These are phyloP conservation scores for Russula griseocarnosa DNA, from an alignment of 768 basidiomycete species.

Conservation along the genomic window DNA sequence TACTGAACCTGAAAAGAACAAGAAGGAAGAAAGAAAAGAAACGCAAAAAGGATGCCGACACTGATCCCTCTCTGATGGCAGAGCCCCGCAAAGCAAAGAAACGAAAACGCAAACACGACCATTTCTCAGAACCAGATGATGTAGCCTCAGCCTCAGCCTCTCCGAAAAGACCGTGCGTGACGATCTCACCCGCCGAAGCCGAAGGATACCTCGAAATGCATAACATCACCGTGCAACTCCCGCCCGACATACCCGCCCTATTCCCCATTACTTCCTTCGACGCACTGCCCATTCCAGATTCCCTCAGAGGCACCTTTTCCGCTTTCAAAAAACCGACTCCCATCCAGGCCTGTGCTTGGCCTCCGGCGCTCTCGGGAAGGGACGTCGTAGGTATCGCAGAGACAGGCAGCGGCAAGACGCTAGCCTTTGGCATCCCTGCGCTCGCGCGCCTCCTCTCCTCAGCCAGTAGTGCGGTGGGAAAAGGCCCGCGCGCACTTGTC, in stretches of 20 bases:
- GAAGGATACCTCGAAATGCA: conserved; percentile 61
- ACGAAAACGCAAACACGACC: conserved; percentile 37
- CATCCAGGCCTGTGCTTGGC: conserved; percentile 95
- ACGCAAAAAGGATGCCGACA: conserved; percentile 21
- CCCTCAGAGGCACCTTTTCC: conserved; percentile 58
- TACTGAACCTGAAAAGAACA: conserved; percentile 7
- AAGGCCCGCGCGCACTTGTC: conserved; percentile 52
- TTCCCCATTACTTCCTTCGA: conserved; percentile 72
- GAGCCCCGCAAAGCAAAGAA: conserved; percentile 32
- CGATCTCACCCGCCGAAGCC: conserved; percentile 31
- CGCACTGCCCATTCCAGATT: conserved; percentile 61
- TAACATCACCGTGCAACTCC: conserved; percentile 65
- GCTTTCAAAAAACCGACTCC: conserved; percentile 87
- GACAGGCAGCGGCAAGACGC: conserved; percentile 96
- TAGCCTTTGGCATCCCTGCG: conserved; percentile 93
- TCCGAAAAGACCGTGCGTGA: background rate
- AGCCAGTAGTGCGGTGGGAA: conserved; percentile 33
- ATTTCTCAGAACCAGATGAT: conserved; percentile 30
- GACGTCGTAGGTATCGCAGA: conserved; percentile 96
- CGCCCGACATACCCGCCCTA: conserved; percentile 43
- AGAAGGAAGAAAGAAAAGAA: conserved; percentile 31
- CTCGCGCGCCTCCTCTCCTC: conserved; percentile 57
- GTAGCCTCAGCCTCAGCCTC: conserved; percentile 22
- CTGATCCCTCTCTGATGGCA: background rate
- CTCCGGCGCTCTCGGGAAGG: conserved; percentile 71